Evolutionary conservation across 371 early-diverging fungal species (phyloP), one percentile per base, ranked within the genome.

Genomic region (Lichtheimia corymbifera): DNA sequence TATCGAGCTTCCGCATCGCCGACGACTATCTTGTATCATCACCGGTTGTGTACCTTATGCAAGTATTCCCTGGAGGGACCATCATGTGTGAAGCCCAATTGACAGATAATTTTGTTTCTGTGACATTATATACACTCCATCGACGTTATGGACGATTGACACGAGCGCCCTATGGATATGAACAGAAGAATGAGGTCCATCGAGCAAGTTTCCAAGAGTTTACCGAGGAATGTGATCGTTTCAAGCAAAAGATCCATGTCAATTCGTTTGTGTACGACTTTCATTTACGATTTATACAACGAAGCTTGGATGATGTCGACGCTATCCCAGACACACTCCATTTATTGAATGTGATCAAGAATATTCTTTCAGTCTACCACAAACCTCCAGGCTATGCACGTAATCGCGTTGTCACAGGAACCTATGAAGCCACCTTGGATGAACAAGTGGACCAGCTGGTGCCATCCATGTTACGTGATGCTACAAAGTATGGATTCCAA

Each of bases 261-360:
- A 89, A 90, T 62, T 92, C 93, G 15, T 94, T 91, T 68, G 87
- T 88, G 1, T 90, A 88, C 63, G 94, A 94, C 66, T 92, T 92
- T 56, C 91, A 91, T 51, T 56, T 92, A 24, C 82, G 89, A 18
- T 80, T 87, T 51, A 79, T 91, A 24, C 86, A 88, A 47, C 65
- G 72, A 7, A 83, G 88, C 17, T 67, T 92, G 51, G 82, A 80
- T 47, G 67, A 71, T 20, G 63, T 74, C 15, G 70, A 67, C 0
- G 50, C 59, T 3, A 24, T 81, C 7, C 78, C 85, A 2, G 62
- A 63, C 11, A 72, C 81, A 6, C 61, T 91, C 25, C 80, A 91
- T 58, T 43, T 91, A 5, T 55, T 93, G 20, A 80, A 78, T 52
- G 83, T 88, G 3, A 73, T 93, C 58, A 70, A 66, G 17, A 82